phyloP scores from a whole-genome alignment of 2,329 filamentous ascomycete genomes.

The Fusarium buxicola region DNA sequence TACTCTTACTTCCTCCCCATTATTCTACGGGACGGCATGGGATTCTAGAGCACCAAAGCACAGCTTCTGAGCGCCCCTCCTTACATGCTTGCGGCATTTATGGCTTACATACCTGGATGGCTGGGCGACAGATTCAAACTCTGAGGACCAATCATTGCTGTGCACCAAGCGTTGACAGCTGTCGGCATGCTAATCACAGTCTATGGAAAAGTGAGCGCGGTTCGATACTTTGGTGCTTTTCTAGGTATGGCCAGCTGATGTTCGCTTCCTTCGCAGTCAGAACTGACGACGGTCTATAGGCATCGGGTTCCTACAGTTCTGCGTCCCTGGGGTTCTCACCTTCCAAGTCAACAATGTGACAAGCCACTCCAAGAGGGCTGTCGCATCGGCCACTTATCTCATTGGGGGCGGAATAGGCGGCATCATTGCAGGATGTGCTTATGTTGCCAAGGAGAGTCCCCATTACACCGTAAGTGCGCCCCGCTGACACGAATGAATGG shows the following conservation, averaged over 20 bases:
- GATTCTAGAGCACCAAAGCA: background rate
- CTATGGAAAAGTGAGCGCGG: conserved; percentile 4
- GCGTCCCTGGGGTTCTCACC: conserved; percentile 15
- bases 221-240: conserved; percentile 20
- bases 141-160: conserved; percentile 9
- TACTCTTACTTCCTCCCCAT: conserved; percentile 21
- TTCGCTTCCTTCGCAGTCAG: background rate
- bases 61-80: conserved; percentile 20
- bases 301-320: conserved; percentile 16
- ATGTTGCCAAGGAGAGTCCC: conserved; percentile 9
- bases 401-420: conserved; percentile 15
- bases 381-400: conserved; percentile 7
- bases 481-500: background rate
- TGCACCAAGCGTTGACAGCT: conserved; percentile 8
- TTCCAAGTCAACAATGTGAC: conserved; percentile 24
- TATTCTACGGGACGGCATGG: conserved; percentile 19
- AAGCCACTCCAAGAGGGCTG: conserved; percentile 14
- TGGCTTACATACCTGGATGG: conserved; percentile 9
- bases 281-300: background rate
- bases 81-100: conserved; percentile 15
- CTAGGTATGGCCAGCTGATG: background rate
- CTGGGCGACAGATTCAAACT: conserved; percentile 9
- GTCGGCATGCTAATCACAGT: conserved; percentile 15
- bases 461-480: conserved; percentile 7
- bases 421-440: conserved; percentile 14